Evolutionary conservation across 2,329 filamentous ascomycete genomes (phyloP).

Genomic region (Chrysoporthe austroafricana): DNA sequence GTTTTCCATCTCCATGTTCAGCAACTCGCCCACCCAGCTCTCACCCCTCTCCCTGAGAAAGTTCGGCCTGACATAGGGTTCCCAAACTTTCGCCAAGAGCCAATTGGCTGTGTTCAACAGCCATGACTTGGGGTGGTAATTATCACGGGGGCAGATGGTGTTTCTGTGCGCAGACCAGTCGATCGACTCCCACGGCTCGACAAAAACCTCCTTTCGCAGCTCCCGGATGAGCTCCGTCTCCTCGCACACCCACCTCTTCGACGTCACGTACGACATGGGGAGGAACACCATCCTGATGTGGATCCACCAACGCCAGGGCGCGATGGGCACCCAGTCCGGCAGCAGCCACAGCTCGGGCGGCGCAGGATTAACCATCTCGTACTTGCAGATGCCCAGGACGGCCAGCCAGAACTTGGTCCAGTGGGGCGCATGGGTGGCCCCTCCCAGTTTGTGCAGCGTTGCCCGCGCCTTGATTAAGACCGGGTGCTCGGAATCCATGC

Average conservation of each 20-base stretch:
- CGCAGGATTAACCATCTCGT: conserved; percentile 93
- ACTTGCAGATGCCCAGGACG: conserved; percentile 78
- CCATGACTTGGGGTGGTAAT: conserved; percentile 92
- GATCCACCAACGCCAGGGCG: conserved; percentile 97
- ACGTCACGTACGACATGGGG: conserved; percentile 89
- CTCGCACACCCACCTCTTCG: conserved; percentile 77
- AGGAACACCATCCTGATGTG: conserved; percentile 97
- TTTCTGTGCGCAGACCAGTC: conserved; percentile 80
- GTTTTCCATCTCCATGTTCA: conserved; percentile 91
- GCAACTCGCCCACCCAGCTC: conserved; percentile 78
- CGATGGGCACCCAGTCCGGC: conserved; percentile 86
- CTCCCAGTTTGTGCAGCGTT: conserved; percentile 82
- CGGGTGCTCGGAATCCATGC: conserved; percentile 81
- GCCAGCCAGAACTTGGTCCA: conserved; percentile 98
- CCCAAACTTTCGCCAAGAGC: conserved; percentile 78
- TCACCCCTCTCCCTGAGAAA: conserved; percentile 73
- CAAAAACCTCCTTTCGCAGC: conserved; percentile 81
- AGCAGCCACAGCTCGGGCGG: conserved; percentile 93
- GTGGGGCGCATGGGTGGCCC: conserved; percentile 81
- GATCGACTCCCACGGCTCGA: conserved; percentile 76
- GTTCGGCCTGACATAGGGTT: conserved; percentile 72
- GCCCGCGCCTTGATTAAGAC: conserved; percentile 83
- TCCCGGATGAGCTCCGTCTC: conserved; percentile 73
- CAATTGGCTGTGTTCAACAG: conserved; percentile 79
- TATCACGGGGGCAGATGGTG: conserved; percentile 76